These are phyloP conservation scores for Pilasporangium apinafurcum DNA, from an alignment of 352 stramenopile species.

Conservation along the genomic window DNA sequence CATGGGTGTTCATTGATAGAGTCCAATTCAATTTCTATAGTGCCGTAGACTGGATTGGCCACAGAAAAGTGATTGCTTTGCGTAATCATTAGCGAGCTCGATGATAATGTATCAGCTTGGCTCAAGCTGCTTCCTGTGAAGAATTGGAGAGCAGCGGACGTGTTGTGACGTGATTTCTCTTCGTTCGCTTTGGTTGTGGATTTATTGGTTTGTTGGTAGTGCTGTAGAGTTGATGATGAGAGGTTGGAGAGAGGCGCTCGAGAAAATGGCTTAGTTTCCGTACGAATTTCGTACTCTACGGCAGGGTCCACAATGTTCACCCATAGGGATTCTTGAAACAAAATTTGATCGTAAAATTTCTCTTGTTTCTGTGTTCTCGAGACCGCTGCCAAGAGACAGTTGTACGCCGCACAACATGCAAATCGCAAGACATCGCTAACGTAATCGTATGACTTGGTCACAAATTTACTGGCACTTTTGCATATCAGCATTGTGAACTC, in stretches of 20 bases:
- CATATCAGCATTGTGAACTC: slow-evolving; percentile 85
- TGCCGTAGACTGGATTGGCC: slow-evolving; percentile 18
- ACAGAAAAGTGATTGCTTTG: slow-evolving; percentile 8
- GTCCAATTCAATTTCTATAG: slow-evolving; percentile 71
- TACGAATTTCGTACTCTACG: slow-evolving; percentile 28
- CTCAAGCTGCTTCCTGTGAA: slow-evolving; percentile 76
- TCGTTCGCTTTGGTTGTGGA: background rate
- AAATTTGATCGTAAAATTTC: slow-evolving; percentile 83
- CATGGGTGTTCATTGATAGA: slow-evolving; percentile 65
- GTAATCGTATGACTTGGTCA: slow-evolving; percentile 36
- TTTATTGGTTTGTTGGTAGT: slow-evolving; percentile 18
- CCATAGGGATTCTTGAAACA: slow-evolving; percentile 73
- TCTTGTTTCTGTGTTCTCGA: slow-evolving; percentile 81
- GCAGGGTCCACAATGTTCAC: slow-evolving; percentile 53
- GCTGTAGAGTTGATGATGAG: slow-evolving; percentile 24
- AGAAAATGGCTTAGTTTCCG: slow-evolving; percentile 46
- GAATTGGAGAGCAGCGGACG: slow-evolving; percentile 42
- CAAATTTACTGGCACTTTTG: slow-evolving; percentile 76
- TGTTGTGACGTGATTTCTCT: slow-evolving; percentile 11
- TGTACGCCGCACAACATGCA: slow-evolving; percentile 59
- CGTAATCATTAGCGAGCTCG: slow-evolving; percentile 4
- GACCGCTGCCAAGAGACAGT: slow-evolving; percentile 67
- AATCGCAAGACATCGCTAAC: slow-evolving; percentile 32
- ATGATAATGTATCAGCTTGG: no score
- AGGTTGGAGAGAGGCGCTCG: slow-evolving; percentile 50